These are phyloP conservation scores for Adansonia grandidieri DNA, from an alignment of 441 rosid species.

Conservation along the genomic window DNA sequence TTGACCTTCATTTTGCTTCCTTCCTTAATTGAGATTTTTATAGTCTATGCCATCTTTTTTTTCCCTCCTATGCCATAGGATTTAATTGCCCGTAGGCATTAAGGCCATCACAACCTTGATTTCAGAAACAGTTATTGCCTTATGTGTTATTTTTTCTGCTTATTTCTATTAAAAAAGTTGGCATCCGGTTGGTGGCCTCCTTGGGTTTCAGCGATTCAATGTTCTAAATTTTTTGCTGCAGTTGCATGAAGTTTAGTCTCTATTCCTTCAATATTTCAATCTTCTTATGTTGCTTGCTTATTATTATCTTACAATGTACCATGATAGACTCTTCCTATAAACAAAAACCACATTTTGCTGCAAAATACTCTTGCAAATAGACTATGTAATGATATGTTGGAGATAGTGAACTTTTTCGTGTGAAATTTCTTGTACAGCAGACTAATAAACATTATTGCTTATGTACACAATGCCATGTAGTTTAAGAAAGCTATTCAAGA, in stretches of 20 bases:
- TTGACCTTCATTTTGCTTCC: constrained; percentile 16
- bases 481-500: not conserved
- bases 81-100: not conserved
- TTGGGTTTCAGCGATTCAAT: not conserved
- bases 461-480: not conserved
- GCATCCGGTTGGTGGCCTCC: not conserved
- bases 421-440: not conserved
- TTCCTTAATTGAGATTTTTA: not conserved
- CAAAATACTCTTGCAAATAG: not conserved
- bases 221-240: no score
- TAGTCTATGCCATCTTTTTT: not conserved
- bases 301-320: not conserved
- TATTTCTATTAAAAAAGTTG: not conserved
- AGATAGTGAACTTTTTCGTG: not conserved
- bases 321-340: not conserved
- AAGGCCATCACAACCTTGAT: not conserved
- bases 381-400: not conserved
- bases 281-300: not conserved
- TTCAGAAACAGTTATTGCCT: constrained; percentile 13
- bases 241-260: no score
- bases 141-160: constrained; percentile 13
- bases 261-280: not conserved
- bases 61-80: not conserved
- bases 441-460: not conserved
- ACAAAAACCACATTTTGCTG: not conserved